A percentile compares a stretch with the other conserved stretches of the same genome.
These are phyloP conservation scores for Metschnikowia kunwiensis DNA, from an alignment of 805 yeast genomes.

Conservation along the genomic window DNA sequence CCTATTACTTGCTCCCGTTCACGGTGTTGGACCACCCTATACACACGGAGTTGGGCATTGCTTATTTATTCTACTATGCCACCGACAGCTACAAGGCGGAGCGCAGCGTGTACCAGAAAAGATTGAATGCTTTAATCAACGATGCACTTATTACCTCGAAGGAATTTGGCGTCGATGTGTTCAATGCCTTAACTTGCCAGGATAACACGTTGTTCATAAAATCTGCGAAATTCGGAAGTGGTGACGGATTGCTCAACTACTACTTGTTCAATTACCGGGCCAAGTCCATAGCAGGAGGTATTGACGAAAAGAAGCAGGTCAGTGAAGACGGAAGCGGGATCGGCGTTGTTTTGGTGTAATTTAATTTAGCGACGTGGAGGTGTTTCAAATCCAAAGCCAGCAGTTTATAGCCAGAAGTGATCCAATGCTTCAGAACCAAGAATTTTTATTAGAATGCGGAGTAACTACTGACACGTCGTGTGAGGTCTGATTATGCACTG, in stretches of 20 bases:
- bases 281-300: slow-evolving; percentile 78
- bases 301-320: slow-evolving; percentile 52
- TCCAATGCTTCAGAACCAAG: too few species aligned
- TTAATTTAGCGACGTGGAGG: too few species aligned
- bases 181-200: slow-evolving; percentile 88
- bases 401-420: too few species aligned
- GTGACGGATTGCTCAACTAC: slow-evolving; percentile 89
- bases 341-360: slow-evolving; percentile 81
- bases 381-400: too few species aligned
- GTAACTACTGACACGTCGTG: too few species aligned
- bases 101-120: slow-evolving; percentile 46
- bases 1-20: slow-evolving; percentile 87
- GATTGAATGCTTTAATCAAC: slow-evolving; percentile 59
- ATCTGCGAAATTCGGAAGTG: slow-evolving; percentile 82
- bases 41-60: slow-evolving; percentile 73
- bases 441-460: too few species aligned
- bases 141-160: slow-evolving; percentile 80
- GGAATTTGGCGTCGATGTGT: slow-evolving; percentile 72
- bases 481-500: too few species aligned
- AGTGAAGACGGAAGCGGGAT: slow-evolving; percentile 69
- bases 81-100: slow-evolving; percentile 43
- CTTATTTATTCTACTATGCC: slow-evolving; percentile 88
- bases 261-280: slow-evolving; percentile 89
- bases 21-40: slow-evolving; percentile 65
- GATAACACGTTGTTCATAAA: slow-evolving; percentile 84